Conservation (phyloP, 495 filamentous ascomycete genomes). For the Thermothielavioides terrestris region DNA sequence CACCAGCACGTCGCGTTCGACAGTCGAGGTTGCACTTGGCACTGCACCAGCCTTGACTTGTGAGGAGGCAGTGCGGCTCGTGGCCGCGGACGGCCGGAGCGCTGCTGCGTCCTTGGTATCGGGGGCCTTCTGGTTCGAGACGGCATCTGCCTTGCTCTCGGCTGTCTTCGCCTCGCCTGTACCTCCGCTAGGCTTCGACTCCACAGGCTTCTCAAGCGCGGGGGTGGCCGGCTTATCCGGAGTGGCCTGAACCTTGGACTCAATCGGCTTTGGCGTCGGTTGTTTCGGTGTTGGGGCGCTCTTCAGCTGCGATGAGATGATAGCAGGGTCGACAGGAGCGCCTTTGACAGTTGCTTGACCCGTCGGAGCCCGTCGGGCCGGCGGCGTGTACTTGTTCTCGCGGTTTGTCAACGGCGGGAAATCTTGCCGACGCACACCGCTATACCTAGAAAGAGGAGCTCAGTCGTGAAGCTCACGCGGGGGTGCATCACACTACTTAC, state of each 20-base stretch:
- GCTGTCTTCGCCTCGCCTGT: slow-evolving; percentile 22
- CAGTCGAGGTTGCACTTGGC: slow-evolving; percentile 63
- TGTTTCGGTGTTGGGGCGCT: slow-evolving; percentile 34
- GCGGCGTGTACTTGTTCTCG: slow-evolving; percentile 82
- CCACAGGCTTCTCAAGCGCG: slow-evolving; percentile 24
- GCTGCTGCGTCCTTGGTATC: slow-evolving; percentile 22
- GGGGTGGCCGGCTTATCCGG: slow-evolving; percentile 25
- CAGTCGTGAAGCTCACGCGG: background rate
- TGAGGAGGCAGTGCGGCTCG: slow-evolving; percentile 32
- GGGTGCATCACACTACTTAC: slow-evolving; percentile 38
- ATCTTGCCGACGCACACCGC: slow-evolving; percentile 72
- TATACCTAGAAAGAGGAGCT: slow-evolving; percentile 59
- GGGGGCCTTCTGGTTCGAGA: slow-evolving; percentile 14
- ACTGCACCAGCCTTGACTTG: slow-evolving; percentile 30
- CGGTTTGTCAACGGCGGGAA: slow-evolving; percentile 54
- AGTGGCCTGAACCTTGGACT: slow-evolving; percentile 23
- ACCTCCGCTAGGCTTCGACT: slow-evolving; percentile 14
- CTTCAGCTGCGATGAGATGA: slow-evolving; percentile 67
- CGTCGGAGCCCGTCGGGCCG: slow-evolving; percentile 70
- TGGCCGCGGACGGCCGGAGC: slow-evolving; percentile 25
- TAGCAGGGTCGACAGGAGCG: slow-evolving; percentile 70
- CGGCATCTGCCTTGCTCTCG: slow-evolving; percentile 14
- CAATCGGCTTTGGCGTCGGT: slow-evolving; percentile 37
- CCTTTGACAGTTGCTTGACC: slow-evolving; percentile 62
- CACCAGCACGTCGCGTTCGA: slow-evolving; percentile 67